Conservation (phyloP, 768 basidiomycete genomes). For the Lanmaoa rubissima region DNA sequence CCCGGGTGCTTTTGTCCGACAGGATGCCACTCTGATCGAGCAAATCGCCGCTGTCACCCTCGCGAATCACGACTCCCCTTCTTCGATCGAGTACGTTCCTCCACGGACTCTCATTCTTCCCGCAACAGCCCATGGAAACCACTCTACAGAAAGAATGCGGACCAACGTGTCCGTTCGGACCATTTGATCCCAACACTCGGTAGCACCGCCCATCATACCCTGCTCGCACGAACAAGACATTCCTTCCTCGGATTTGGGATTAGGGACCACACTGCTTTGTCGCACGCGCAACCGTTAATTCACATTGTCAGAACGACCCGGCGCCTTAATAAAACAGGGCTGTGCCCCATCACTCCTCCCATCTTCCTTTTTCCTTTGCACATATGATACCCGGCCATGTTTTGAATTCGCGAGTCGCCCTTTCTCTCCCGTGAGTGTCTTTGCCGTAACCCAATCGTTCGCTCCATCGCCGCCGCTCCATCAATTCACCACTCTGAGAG, state of each 20-base stretch:
- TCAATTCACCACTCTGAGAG: not conserved
- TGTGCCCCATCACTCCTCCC: slow-evolving; percentile 9
- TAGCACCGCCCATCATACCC: slow-evolving; percentile 2
- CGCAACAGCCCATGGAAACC: not conserved
- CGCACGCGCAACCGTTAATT: slow-evolving; percentile 1
- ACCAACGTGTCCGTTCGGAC: not conserved
- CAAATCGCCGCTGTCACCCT: slow-evolving; percentile 4
- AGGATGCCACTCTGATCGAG: slow-evolving; percentile 11
- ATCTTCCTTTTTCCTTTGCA: not conserved
- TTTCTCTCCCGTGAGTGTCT: not conserved
- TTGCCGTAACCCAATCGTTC: not conserved
- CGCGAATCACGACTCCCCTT: not conserved
- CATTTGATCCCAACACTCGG: slow-evolving; percentile 4
- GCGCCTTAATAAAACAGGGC: slow-evolving; percentile 16
- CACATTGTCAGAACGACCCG: not conserved
- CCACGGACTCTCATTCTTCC: not conserved
- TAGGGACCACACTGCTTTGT: slow-evolving; percentile 7
- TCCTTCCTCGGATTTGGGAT: not conserved
- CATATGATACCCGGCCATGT: slow-evolving; percentile 3
- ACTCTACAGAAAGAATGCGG: not conserved
- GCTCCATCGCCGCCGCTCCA: not conserved
- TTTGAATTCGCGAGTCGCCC: not conserved
- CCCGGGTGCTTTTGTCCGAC: not conserved
- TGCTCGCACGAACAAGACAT: not conserved
- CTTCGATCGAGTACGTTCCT: not conserved